Conservation (phyloP, 2,329 filamentous ascomycete genomes). For the Botryotinia convoluta region DNA sequence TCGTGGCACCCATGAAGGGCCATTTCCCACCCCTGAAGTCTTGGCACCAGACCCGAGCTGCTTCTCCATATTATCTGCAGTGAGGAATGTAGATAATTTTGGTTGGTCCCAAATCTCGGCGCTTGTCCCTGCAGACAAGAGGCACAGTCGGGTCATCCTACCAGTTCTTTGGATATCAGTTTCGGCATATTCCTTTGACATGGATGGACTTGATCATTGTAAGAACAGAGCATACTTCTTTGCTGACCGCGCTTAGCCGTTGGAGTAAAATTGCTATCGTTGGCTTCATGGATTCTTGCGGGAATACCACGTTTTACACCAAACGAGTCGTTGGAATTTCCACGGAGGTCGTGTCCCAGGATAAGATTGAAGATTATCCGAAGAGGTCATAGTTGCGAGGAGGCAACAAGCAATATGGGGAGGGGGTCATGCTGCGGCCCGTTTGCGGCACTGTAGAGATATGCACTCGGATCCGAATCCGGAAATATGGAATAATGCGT, state of each 20-base stretch:
- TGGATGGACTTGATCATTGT: conserved; percentile 12
- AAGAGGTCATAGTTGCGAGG: conserved; percentile 12
- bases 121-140: conserved; percentile 36
- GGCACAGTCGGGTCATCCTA: conserved; percentile 30
- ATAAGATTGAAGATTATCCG: background rate
- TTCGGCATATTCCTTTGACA: conserved; percentile 6
- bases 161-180: conserved; percentile 5
- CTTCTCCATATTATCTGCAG: conserved; percentile 19
- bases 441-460: conserved; percentile 28
- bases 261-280: conserved; percentile 8
- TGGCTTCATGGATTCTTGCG: background rate
- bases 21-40: background rate
- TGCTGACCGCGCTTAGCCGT: conserved; percentile 13
- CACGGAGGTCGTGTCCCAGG: background rate
- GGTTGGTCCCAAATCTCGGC: conserved; percentile 22
- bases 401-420: conserved; percentile 12
- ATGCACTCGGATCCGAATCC: conserved; percentile 28
- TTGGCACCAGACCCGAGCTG: conserved; percentile 8
- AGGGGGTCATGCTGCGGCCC: conserved; percentile 22
- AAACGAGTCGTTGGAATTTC: background rate
- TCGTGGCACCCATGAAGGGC: conserved; percentile 19
- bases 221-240: background rate
- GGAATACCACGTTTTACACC: background rate
- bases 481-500: background rate
- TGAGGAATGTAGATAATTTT: conserved; percentile 9